Evolutionary conservation across 495 filamentous ascomycete genomes (phyloP).

Genomic region (Aspergillus heteromorphus): DNA sequence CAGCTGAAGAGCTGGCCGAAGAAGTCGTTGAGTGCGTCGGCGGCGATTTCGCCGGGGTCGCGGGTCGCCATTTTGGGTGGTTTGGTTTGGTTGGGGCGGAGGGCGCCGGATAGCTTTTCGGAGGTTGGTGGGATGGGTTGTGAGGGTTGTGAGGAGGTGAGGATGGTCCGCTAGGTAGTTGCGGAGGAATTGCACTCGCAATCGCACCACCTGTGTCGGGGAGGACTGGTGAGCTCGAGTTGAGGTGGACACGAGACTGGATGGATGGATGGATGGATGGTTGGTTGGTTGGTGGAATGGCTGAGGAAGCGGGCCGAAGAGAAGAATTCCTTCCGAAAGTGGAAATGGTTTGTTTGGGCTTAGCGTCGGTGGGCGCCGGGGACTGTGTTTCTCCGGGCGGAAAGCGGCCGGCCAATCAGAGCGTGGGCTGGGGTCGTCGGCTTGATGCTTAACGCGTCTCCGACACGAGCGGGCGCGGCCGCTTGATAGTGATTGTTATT

Average conservation of each 20-base stretch:
- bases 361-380: not conserved
- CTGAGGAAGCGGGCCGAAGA: not conserved
- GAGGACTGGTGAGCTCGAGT: not conserved
- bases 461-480: not conserved
- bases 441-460: not conserved
- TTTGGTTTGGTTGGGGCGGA: conserved; percentile 5
- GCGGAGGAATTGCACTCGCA: not conserved
- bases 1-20: conserved; percentile 28
- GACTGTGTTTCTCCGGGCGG: not conserved
- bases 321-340: conserved; percentile 2
- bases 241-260: no score
- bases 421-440: no score
- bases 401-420: not conserved
- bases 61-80: conserved; percentile 18
- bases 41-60: conserved; percentile 22
- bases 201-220: not conserved
- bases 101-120: not conserved
- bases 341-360: not conserved
- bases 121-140: not conserved
- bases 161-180: not conserved
- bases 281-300: no score
- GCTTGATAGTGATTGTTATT: not conserved
- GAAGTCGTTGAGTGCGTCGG: conserved; percentile 33
- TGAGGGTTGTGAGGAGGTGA: not conserved
- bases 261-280: not conserved